Evolutionary conservation across 2,329 filamentous ascomycete genomes (phyloP).

Genomic region (Endothia cerciana): DNA sequence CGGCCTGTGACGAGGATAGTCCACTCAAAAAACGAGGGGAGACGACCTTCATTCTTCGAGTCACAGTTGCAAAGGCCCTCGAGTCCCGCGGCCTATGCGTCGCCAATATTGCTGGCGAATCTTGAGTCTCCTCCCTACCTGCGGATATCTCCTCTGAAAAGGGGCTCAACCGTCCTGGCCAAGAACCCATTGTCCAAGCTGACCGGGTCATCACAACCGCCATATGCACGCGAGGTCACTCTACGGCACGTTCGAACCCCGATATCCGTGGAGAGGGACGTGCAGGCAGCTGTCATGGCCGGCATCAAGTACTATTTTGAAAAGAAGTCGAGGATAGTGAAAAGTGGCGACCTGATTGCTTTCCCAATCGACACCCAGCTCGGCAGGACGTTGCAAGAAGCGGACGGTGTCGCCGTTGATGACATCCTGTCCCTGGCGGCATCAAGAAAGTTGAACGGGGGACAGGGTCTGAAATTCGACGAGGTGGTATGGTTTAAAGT

Average conservation of each 20-base stretch:
- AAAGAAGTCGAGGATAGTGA: constrained; percentile 77
- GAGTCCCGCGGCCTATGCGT: constrained; percentile 71
- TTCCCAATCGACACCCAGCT: constrained; percentile 87
- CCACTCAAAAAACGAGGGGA: constrained; percentile 53
- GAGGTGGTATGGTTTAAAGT: constrained; percentile 93
- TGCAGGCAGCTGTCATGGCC: constrained; percentile 84
- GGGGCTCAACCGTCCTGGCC: constrained; percentile 48
- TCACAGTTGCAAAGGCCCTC: constrained; percentile 66
- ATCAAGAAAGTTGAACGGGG: constrained; percentile 34
- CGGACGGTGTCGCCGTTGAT: constrained; percentile 68
- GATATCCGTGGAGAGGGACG: constrained; percentile 79
- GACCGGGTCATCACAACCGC: constrained; percentile 58
- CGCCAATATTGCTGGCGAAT: constrained; percentile 86
- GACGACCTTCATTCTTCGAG: constrained; percentile 66
- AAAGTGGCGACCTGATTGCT: constrained; percentile 84
- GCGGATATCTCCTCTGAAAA: constrained; percentile 73
- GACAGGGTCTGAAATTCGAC: constrained; percentile 46
- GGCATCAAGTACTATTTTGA: constrained; percentile 90
- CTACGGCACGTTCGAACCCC: constrained; percentile 89
- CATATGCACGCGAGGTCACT: constrained; percentile 74
- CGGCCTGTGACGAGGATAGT: constrained; percentile 65
- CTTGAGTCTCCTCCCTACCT: constrained; percentile 78
- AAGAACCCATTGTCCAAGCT: constrained; percentile 61
- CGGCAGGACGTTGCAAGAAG: constrained; percentile 79
- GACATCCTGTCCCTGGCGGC: constrained; percentile 65